A percentile compares a stretch with the other conserved stretches of the same genome.
Conservation (phyloP, 176 grass and related monocot genomes). For the Oryza coarctata region DNA sequence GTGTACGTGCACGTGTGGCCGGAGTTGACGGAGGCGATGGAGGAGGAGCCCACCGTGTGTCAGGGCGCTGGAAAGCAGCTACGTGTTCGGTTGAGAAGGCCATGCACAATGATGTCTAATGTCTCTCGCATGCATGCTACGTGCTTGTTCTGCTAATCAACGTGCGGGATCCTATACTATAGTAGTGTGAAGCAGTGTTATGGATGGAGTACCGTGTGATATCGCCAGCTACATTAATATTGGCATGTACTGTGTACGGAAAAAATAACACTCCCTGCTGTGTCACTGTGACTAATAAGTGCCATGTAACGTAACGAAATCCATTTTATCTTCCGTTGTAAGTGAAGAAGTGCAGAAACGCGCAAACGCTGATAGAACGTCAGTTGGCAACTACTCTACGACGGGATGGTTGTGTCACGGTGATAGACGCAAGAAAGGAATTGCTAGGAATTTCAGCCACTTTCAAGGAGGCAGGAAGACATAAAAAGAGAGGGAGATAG, state of each 20-base stretch:
- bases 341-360: neutral
- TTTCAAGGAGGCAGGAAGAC: too few species aligned
- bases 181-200: neutral
- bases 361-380: too few species aligned
- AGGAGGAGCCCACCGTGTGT: slow-evolving; percentile 57
- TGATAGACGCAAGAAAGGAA: too few species aligned
- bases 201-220: neutral
- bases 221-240: neutral
- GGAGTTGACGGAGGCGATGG: slow-evolving; percentile 45
- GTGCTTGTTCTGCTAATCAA: neutral
- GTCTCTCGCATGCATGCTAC: neutral
- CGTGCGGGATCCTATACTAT: neutral
- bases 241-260: neutral
- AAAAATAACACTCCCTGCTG: neutral
- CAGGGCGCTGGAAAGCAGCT: slow-evolving; percentile 32
- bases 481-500: too few species aligned
- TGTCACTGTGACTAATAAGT: neutral
- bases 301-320: neutral
- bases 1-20: slow-evolving; percentile 55
- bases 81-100: slow-evolving; percentile 32
- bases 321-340: neutral
- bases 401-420: too few species aligned
- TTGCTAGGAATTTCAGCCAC: too few species aligned
- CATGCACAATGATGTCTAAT: neutral
- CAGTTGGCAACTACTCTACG: too few species aligned